Conservation (phyloP, 768 basidiomycete species). For the Lactarius hatsudake region DNA sequence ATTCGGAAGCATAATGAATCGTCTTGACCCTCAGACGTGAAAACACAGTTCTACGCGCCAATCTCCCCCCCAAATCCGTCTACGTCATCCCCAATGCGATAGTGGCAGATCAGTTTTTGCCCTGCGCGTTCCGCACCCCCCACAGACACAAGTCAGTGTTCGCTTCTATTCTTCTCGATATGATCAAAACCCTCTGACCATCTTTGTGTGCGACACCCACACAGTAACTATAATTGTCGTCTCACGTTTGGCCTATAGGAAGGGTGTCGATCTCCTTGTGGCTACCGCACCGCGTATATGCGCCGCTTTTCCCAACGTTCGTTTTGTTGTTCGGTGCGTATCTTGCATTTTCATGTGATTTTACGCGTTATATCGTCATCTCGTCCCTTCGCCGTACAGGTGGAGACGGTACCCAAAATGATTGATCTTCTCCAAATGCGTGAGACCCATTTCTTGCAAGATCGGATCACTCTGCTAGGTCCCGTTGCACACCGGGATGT, state of each 20-base stretch:
- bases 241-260: conserved; percentile 89
- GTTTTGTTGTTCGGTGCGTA: conserved; percentile 82
- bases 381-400: conserved; percentile 44
- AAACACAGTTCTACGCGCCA: conserved; percentile 88
- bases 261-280: conserved; percentile 94
- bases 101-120: conserved; percentile 79
- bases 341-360: conserved; percentile 6
- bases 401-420: conserved; percentile 92
- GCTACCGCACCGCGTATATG: conserved; percentile 92
- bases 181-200: neutral
- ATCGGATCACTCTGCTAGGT: conserved; percentile 88
- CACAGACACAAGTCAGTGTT: conserved; percentile 55
- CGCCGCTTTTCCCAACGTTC: conserved; percentile 76
- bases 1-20: neutral
- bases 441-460: conserved; percentile 85
- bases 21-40: conserved; percentile 66
- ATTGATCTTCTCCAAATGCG: conserved; percentile 95
- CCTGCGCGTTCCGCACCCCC: conserved; percentile 50
- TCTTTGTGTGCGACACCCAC: neutral
- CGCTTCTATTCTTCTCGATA: neutral
- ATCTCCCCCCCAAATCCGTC: conserved; percentile 58
- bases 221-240: conserved; percentile 89
- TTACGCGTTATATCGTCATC: neutral
- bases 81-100: conserved; percentile 95
- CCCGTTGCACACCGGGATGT: conserved; percentile 79